Evolutionary conservation across 805 yeast genomes (phyloP), one percentile per base, ranked within the genome.

Genomic region (Blastobotrys americana): DNA sequence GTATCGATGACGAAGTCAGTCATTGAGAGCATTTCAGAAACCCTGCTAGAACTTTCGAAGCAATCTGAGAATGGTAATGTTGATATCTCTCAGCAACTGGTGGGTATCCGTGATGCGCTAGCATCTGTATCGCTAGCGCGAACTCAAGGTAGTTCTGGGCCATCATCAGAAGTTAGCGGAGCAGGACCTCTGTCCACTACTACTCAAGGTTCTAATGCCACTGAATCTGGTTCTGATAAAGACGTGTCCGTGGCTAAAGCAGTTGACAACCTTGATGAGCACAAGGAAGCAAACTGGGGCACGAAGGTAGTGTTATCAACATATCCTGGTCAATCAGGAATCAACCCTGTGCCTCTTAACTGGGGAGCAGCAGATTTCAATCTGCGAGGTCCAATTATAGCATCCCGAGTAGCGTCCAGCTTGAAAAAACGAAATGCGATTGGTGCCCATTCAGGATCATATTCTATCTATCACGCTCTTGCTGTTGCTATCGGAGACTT

Each of bases 371-470:
- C 67, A 1, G 73, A 74, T 39, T 69, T 79, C 8, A 46, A 51
- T 23, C 60, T 53, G 4, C 70, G 84, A 55, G 82, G 82, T 10
- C 82, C 84, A 5, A 61, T 79, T 37, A 76, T 77, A 16, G 76
- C 74, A 17, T 69, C 80, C 3, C 72, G 80, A 57, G 58, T 63
- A 46, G 69, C 67, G 25, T 65, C 69, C 34, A 78, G 82, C 33
- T 56, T 76, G 43, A 46, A 64, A 39, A 73, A 72, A 52, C 80
- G 80, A 57, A 79, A 79, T 55, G 72, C 82, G 34, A 74, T 78
- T 50, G 84, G 84, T 43, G 80, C 82, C 9, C 80, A 77, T 54
- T 66, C 81, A 9, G 84, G 84, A 27, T 74, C 82, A 9, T 79
- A 79, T 55, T 72, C 78, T 20, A 68, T 79, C 39, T 79, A 79